These are phyloP conservation scores for Phytophthora cajani DNA, from an alignment of 352 stramenopile genomes.

Conservation along the genomic window DNA sequence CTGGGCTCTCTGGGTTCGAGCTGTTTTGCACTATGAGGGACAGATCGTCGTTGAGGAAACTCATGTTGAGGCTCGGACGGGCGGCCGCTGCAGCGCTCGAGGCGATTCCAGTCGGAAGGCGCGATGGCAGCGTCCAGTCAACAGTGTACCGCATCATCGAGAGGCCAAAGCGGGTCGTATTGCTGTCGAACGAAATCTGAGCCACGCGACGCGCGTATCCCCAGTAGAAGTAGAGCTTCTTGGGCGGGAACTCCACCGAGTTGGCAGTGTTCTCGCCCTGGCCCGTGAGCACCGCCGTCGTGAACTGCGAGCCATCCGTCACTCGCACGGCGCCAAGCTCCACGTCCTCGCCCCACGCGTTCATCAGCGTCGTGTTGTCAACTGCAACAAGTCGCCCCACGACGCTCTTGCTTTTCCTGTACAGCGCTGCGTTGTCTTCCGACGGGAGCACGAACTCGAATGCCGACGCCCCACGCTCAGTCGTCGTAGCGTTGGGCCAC, in stretches of 20 bases:
- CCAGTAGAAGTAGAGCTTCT: conserved; percentile 67
- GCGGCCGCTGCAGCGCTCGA: background rate
- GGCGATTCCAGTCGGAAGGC: conserved; percentile 43
- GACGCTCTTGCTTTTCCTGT: conserved; percentile 37
- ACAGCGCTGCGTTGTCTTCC: conserved; percentile 33
- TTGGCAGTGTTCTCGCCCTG: conserved; percentile 22
- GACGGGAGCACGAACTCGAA: conserved; percentile 34
- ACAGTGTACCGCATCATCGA: conserved; percentile 57
- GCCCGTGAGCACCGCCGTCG: conserved; percentile 44
- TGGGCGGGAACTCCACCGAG: conserved; percentile 39
- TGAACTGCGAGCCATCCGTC: conserved; percentile 71
- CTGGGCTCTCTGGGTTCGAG: conserved; percentile 11
- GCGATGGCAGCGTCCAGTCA: conserved; percentile 47
- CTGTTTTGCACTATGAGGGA: conserved; percentile 36
- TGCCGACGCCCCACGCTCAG: conserved; percentile 25
- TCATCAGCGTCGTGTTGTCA: conserved; percentile 38
- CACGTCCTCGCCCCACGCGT: conserved; percentile 39
- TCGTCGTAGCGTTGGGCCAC: conserved; percentile 29
- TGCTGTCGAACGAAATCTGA: conserved; percentile 44
- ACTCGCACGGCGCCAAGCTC: conserved; percentile 32
- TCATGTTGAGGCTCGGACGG: conserved; percentile 52
- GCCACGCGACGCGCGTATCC: conserved; percentile 47
- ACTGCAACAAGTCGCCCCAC: conserved; percentile 53
- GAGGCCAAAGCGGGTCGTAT: conserved; percentile 61
- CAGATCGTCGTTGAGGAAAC: conserved; percentile 52